Conservation (phyloP, 768 basidiomycete genomes). For the Rhizopogon vesiculosus region DNA sequence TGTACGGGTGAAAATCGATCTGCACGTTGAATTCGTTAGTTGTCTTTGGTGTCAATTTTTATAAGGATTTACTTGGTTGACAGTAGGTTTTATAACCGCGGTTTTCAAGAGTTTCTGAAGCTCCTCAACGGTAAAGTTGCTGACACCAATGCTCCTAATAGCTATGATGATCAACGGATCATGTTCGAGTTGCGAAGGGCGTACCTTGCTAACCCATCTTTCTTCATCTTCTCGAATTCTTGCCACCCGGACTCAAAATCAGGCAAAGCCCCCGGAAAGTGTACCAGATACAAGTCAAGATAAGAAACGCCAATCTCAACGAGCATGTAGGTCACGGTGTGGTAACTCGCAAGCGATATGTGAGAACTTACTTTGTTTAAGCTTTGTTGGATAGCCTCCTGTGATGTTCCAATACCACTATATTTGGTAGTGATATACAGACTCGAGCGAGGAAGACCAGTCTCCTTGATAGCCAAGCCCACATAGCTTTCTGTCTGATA, state of each 20-base stretch:
- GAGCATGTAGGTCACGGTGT: background rate
- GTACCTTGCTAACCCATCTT: slow-evolving; percentile 32
- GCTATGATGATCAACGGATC: slow-evolving; percentile 4
- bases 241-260: slow-evolving; percentile 43
- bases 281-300: slow-evolving; percentile 71
- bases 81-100: slow-evolving; percentile 55
- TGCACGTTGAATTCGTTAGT: slow-evolving; percentile 15
- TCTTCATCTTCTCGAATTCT: slow-evolving; percentile 51
- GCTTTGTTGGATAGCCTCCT: slow-evolving; percentile 40
- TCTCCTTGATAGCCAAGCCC: slow-evolving; percentile 40
- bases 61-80: slow-evolving; percentile 52
- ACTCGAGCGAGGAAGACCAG: slow-evolving; percentile 39
- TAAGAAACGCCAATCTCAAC: slow-evolving; percentile 53
- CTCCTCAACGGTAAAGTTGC: slow-evolving; percentile 55
- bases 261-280: slow-evolving; percentile 34
- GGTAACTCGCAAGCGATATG: background rate
- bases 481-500: slow-evolving; percentile 33
- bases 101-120: slow-evolving; percentile 47
- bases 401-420: slow-evolving; percentile 27
- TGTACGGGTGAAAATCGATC: slow-evolving; percentile 71
- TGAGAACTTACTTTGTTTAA: slow-evolving; percentile 39
- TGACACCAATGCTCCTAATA: slow-evolving; percentile 66
- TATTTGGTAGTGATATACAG: slow-evolving; percentile 61
- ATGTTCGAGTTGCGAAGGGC: background rate
- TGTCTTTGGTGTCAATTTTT: background rate